Base-by-base conservation (phyloP, 2,329 filamentous ascomycete genomes). In the Cadophora malorum region DNA sequence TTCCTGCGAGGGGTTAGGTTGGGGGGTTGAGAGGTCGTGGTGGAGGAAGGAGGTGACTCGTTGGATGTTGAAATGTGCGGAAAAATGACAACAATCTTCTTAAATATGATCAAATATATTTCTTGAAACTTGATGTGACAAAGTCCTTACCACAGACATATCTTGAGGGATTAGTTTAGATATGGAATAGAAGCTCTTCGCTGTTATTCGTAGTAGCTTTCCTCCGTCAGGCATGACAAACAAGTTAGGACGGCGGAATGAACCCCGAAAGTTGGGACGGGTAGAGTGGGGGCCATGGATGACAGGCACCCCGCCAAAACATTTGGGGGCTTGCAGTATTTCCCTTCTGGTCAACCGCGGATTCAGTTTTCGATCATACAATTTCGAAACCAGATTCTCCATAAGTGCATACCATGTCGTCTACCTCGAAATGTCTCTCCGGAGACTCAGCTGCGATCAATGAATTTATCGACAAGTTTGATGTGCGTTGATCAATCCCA, bases 391-490 rank as follows among this genome's bases (percentile, higher is more conserved):
- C n/a, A 21, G 21, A 21, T 21, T 55, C 4, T 38, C 52, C 1
- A 33, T 28, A 25, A n/a, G 28, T 12, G n/a, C 14, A 4, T 19
- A 55, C 9, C n/a, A 55, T 55, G 71, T 49, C 69, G 53, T 28
- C 61, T n/a, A 60, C 61, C 56, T 78, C 87, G n/a, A 85, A 85
- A 71, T 85, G 94, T 77, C 85, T 99, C 72, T 95, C 90, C 47
- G 94, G 94, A 78, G 89, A 98, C 77, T 85, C 86, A 71, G 83
- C 86, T 67, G 92, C 87, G 55, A 92, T 97, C 74, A 87, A 90
- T 61, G 89, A 91, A 63, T 99, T 99, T 79, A 83, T 99, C 69
- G 90, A 93, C 81, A 88, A 88, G 78, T 99, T 97, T 78, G 96
- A 99, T 83, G 96, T 97, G 81, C 81, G 93, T 84, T 72, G 77